Percentiles rank a stretch among this genome's conserved stretches.
These are phyloP conservation scores for Boletales sp. DNA, from an alignment of 768 basidiomycete species.

Conservation along the genomic window DNA sequence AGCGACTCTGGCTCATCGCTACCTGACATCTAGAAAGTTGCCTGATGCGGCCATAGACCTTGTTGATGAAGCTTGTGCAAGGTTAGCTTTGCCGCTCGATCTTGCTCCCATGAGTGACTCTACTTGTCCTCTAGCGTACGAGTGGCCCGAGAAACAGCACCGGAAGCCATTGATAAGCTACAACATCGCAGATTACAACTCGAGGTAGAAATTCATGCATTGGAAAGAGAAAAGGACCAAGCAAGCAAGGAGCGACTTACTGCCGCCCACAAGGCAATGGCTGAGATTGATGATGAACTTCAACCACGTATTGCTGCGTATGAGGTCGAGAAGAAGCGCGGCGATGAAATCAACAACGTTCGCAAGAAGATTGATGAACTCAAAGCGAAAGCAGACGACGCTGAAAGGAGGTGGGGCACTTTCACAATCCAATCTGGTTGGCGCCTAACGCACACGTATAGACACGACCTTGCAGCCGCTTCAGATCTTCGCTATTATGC, in stretches of 20 bases:
- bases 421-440: neutral
- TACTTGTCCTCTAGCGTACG: conserved; percentile 53
- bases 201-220: conserved; percentile 91
- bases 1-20: conserved; percentile 89
- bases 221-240: conserved; percentile 88
- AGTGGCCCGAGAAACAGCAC: conserved; percentile 91
- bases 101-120: neutral
- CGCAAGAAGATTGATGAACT: conserved; percentile 87
- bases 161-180: conserved; percentile 89
- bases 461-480: conserved; percentile 70
- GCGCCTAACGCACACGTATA: conserved; percentile 17
- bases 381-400: conserved; percentile 88
- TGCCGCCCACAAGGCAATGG: conserved; percentile 70
- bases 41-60: conserved; percentile 90
- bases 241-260: conserved; percentile 83
- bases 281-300: conserved; percentile 82
- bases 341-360: conserved; percentile 74
- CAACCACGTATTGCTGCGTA: conserved; percentile 80
- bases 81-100: conserved; percentile 39
- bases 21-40: conserved; percentile 75
- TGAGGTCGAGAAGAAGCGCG: conserved; percentile 79
- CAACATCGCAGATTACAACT: conserved; percentile 87
- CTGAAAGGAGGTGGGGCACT: conserved; percentile 66
- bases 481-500: conserved; percentile 92
- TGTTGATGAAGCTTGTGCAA: conserved; percentile 89